Conservation (phyloP, 139 green algal genomes). For the Coccomyxa sp. region DNA sequence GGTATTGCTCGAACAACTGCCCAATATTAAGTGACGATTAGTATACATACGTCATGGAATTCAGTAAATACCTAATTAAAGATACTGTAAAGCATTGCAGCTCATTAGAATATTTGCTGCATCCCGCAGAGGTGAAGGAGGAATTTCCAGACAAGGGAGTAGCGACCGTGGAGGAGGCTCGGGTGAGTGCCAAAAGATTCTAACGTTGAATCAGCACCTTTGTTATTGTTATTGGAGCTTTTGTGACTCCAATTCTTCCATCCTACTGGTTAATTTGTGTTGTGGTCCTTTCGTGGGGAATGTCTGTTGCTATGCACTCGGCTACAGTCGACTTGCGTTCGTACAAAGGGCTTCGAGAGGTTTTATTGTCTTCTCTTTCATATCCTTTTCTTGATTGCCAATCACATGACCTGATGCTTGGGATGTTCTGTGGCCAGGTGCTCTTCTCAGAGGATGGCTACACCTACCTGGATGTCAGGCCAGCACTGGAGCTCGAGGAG, state of each 20-base stretch:
- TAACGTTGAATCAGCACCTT: neutral
- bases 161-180: constrained; percentile 64
- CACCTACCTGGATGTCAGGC: constrained; percentile 75
- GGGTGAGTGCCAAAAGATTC: constrained; percentile 34
- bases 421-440: constrained; percentile 12
- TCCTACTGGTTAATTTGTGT: neutral
- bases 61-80: too few species aligned
- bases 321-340: too few species aligned
- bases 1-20: too few species aligned
- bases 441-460: constrained; percentile 61
- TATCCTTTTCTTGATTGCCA: neutral
- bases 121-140: constrained; percentile 24
- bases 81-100: neutral
- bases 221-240: neutral
- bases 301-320: neutral
- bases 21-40: too few species aligned
- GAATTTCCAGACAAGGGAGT: constrained; percentile 65
- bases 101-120: neutral
- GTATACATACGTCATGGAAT: too few species aligned
- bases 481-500: constrained; percentile 58
- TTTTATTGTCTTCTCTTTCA: neutral
- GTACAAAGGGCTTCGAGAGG: too few species aligned
- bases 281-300: neutral
- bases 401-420: neutral
- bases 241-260: neutral